Base-by-base conservation (phyloP, 2,329 filamentous ascomycete species). In the Sarocladiaceae sp. region DNA sequence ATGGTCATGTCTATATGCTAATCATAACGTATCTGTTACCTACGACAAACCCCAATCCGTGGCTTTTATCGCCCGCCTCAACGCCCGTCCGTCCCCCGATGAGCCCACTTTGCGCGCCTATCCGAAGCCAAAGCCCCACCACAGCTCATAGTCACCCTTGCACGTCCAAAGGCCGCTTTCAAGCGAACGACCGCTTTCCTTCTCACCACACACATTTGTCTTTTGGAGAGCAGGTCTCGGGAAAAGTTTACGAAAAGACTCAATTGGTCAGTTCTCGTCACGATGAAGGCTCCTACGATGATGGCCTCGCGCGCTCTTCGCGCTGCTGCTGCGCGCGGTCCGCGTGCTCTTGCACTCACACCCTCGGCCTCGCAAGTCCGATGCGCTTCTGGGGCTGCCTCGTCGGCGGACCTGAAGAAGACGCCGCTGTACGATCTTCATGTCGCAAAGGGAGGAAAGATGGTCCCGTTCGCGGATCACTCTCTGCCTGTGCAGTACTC, bases 391-490 rank as follows among this genome's bases (percentile, higher is more conserved):
- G 66, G 66, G 33, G 57, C 55, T 20, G 58, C 60, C 23, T 56
- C 60, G 28, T 56, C 62, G 15, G 58, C 56, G 6, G 64, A 66
- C 18, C 73, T 80, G 57, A 74, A 69, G 61, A 86, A 79, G 71
- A 95, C 90, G 2, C 84, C 86, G 25, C 77, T 97, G 20, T 88
- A 93, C 69, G 84, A 90, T 61, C 75, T 95, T 20, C 88, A 96
- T 68, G 64, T 92, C 56, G 78, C 82, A 54, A 77, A 89, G 65
- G 90, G 90, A 59, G 94, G 81, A 59, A 97, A 96, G 74, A 94
- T 97, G 83, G 93, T 97, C 48, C 89, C 90, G n/a, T 99, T 97
- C 71, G 93, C 89, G 57, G 91, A 90, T 59, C 96, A 86, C 74
- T 78, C 82, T 60, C 97, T 99, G 90, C 94, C 94, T 7, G 84